Base-by-base conservation (phyloP, 495 filamentous ascomycete species). In the Penicillium lividum region DNA sequence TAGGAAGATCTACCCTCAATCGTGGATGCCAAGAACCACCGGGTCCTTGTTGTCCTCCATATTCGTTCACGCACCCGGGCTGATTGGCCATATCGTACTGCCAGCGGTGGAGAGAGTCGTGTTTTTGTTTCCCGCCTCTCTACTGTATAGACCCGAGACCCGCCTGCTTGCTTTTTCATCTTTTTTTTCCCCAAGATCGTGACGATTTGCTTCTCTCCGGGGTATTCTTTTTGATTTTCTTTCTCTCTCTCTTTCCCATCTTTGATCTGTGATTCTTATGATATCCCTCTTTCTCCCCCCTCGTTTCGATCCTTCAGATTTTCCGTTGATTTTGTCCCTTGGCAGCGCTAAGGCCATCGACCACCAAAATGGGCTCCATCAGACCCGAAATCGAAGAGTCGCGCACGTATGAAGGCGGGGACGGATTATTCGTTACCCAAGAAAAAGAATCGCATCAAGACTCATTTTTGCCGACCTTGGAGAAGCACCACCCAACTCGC, bases 391-490 rank as follows among this genome's bases (percentile, higher is more conserved):
- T 49, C 25, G 46, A 49, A 31, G 46, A 52, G 50, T 16, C 34
- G 34, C 50, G 22, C 22, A 52, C 40, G 50, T 18, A 28, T 28
- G 50, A 30, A 53, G 13, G 51, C 15, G 34, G 44, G 7, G 57
- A 53, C 7, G 36, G 42, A 30, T 7, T 46, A 9, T 31, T 44
- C 29, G 31, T 50, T 5, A 42, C 54, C 6, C 58, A 67, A 28
- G 60, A 66, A 38, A 66, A 67, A 38, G 53, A n/a, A 7, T 31
- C 51, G 16, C 60, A 63, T 8, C 50, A 54, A 29, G 52, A 44
- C 16, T 63, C 64, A 4, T 51, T 72, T 25, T 54, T 75, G 47
- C 74, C 74, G 5, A 68, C 61, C 5, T 65, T 69, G 46, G 61
- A 68, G 22, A 68, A 69, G 57, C 36, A 43, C n/a, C 59, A 59